Evolutionary conservation across 495 filamentous ascomycete genomes (phyloP).

Genomic region (Stereocaulon alpinum): DNA sequence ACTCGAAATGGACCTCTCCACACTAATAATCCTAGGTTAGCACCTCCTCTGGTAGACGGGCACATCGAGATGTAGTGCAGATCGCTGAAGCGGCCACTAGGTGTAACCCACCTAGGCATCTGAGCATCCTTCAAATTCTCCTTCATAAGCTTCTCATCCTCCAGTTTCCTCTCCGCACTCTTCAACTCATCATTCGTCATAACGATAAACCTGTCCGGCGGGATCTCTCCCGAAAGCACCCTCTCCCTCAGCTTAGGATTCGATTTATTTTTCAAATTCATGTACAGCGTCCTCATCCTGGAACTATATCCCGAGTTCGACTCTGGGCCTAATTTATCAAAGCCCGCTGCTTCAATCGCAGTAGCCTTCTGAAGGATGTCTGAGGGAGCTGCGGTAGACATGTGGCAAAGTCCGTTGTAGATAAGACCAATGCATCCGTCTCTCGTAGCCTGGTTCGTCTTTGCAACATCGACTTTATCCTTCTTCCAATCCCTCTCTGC

Average conservation of each 20-base stretch:
- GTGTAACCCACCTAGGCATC: conserved; percentile 34
- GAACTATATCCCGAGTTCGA: conserved; percentile 60
- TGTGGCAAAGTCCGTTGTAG: conserved; percentile 57
- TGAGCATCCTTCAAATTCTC: conserved; percentile 94
- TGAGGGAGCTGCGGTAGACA: conserved; percentile 36
- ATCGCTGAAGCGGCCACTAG: not conserved
- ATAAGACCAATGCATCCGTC: conserved; percentile 81
- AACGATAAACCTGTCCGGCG: conserved; percentile 58
- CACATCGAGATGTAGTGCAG: no score
- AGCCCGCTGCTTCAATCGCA: conserved; percentile 66
- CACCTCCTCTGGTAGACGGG: no score
- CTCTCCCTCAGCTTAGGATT: conserved; percentile 65
- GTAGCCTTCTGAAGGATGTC: conserved; percentile 56
- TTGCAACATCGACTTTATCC: conserved; percentile 61
- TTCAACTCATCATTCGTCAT: conserved; percentile 71
- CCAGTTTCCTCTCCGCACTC: conserved; percentile 54
- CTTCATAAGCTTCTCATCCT: conserved; percentile 61
- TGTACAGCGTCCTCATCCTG: conserved; percentile 84
- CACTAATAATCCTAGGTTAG: conserved; percentile 29
- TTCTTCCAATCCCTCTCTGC: conserved; percentile 69
- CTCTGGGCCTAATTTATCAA: conserved; percentile 51
- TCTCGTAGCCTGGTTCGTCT: conserved; percentile 60
- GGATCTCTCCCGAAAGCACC: conserved; percentile 64
- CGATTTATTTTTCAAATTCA: conserved; percentile 85
- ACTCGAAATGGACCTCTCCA: conserved; percentile 76